Percentiles rank a stretch among this genome's conserved stretches.
These are phyloP conservation scores for Diplodia intermedia DNA, from an alignment of 2,329 filamentous ascomycete species.

Conservation along the genomic window DNA sequence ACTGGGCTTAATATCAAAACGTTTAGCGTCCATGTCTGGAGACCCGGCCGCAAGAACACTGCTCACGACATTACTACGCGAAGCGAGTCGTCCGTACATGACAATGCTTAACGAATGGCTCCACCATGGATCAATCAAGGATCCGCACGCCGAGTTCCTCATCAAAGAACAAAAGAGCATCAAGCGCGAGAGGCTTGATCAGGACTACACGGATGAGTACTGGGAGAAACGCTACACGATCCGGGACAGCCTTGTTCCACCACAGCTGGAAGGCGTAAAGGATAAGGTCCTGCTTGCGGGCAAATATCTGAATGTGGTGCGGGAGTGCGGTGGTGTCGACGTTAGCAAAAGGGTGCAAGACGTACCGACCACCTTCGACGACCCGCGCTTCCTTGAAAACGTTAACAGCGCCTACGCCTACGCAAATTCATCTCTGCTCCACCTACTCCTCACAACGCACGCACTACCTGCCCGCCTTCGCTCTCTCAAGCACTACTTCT, in stretches of 20 bases:
- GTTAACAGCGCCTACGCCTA: slow-evolving; percentile 94
- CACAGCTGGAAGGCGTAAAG: slow-evolving; percentile 87
- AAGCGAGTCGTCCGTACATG: slow-evolving; percentile 95
- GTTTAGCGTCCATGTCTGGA: slow-evolving; percentile 88
- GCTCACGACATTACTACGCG: slow-evolving; percentile 80
- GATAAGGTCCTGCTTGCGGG: slow-evolving; percentile 94
- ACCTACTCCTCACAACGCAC: slow-evolving; percentile 89
- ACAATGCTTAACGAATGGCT: slow-evolving; percentile 98
- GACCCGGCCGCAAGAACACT: slow-evolving; percentile 86
- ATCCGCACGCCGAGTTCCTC: slow-evolving; percentile 91
- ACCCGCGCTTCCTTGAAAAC: slow-evolving; percentile 90
- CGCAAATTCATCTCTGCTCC: slow-evolving; percentile 91
- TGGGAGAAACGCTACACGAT: slow-evolving; percentile 98
- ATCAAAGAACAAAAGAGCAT: slow-evolving; percentile 97
- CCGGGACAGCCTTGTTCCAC: slow-evolving; percentile 86
- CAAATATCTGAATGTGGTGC: slow-evolving; percentile 97
- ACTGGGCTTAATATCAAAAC: slow-evolving; percentile 83
- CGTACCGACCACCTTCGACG: slow-evolving; percentile 91
- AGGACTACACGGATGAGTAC: slow-evolving; percentile 98
- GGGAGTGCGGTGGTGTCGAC: slow-evolving; percentile 95
- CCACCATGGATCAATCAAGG: slow-evolving; percentile 92
- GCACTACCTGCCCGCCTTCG: slow-evolving; percentile 84
- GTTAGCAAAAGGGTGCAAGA: slow-evolving; percentile 87
- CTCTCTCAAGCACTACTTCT: slow-evolving; percentile 98
- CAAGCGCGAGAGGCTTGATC: slow-evolving; percentile 83